Evolutionary conservation across 202 grass and related monocot genomes (phyloP).

Genomic region (Digitaria exilis): DNA sequence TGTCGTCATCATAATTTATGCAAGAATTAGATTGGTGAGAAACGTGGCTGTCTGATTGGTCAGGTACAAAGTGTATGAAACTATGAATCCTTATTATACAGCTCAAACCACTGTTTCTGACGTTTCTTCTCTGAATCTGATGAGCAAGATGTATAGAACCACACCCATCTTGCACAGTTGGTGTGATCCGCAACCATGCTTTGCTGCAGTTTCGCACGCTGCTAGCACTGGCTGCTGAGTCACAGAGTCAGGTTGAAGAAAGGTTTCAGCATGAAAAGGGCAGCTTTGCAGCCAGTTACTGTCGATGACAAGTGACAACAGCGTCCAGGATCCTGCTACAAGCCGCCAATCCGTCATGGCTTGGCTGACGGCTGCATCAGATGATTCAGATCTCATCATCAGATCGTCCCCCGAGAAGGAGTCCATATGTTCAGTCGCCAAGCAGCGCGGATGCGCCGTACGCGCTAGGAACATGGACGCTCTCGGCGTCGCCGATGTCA

Average conservation of each 20-base stretch:
- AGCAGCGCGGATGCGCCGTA: not conserved
- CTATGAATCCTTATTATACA: not conserved
- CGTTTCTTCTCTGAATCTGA: not conserved
- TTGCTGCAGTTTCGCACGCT: not conserved
- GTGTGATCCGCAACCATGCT: slow-evolving; percentile 30
- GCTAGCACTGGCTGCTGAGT: not conserved
- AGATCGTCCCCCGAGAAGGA: not conserved
- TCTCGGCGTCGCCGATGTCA: not conserved
- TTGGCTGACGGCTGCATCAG: not conserved
- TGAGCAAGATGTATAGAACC: not conserved
- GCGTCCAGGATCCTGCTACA: not conserved
- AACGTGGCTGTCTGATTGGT: not conserved
- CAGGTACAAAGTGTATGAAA: not conserved
- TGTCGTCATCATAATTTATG: slow-evolving; percentile 38
- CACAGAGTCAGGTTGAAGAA: not conserved
- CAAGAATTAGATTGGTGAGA: slow-evolving; percentile 38
- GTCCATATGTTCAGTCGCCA: not conserved
- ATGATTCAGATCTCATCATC: too few species aligned
- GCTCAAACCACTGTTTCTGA: not conserved
- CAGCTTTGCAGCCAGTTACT: slow-evolving; percentile 12
- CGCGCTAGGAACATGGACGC: too few species aligned
- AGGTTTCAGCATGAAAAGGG: not conserved
- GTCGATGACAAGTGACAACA: slow-evolving; percentile 32
- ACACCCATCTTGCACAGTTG: not conserved
- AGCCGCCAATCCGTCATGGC: too few species aligned